These are phyloP conservation scores for Microcos paniculata DNA, from an alignment of 345 rosid species.

Conservation along the genomic window DNA sequence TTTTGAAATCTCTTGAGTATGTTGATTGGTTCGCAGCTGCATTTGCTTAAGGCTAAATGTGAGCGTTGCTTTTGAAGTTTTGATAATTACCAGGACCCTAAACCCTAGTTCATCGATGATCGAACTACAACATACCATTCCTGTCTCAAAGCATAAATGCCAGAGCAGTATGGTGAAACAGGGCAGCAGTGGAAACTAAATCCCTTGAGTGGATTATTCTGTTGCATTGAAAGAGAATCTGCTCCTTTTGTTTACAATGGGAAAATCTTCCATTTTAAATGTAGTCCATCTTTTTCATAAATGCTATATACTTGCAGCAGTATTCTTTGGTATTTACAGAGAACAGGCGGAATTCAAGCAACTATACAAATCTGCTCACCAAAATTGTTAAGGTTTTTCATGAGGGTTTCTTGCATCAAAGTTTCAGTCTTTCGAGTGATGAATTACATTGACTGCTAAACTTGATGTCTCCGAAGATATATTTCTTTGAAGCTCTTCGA, in stretches of 20 bases:
- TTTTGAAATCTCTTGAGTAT: not conserved
- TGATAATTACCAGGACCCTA: too few relatives aligned
- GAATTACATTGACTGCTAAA: slow-evolving; percentile 8
- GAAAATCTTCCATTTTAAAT: not conserved
- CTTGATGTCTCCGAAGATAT: slow-evolving; percentile 50
- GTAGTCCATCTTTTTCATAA: not conserved
- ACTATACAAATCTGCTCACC: not conserved
- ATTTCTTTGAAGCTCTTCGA: slow-evolving; percentile 59
- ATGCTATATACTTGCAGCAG: not conserved
- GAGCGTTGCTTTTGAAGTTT: too few relatives aligned
- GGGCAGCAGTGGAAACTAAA: not conserved
- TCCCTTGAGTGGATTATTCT: not conserved
- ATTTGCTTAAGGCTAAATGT: not conserved
- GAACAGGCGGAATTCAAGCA: not conserved
- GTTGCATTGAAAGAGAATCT: not conserved
- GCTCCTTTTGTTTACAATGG: not conserved
- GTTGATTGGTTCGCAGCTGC: slow-evolving; percentile 15
- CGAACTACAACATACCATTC: not conserved
- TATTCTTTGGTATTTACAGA: slow-evolving; percentile 5
- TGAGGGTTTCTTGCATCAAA: not conserved
- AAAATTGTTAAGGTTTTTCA: not conserved
- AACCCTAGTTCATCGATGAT: not conserved
- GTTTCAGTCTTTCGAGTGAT: not conserved
- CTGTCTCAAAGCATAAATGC: not conserved
- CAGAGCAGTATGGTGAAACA: not conserved